Percentiles rank a stretch among this genome's conserved stretches.
Conservation (phyloP, 2,329 filamentous ascomycete genomes). For the Xylariales sp. region DNA sequence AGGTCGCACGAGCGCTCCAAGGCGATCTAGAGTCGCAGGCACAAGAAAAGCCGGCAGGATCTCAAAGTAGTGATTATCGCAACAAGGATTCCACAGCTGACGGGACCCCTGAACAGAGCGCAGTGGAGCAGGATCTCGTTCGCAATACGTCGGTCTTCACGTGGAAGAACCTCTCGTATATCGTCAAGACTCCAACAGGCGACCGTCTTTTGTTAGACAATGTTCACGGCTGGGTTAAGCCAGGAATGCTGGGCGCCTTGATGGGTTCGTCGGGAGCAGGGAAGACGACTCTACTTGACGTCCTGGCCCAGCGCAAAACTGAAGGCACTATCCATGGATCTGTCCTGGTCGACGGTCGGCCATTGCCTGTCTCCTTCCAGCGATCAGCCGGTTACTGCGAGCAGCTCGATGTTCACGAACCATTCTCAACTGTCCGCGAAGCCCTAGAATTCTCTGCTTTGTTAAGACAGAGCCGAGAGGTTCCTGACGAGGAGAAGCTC, state of each 20-base stretch:
- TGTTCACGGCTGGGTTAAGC: constrained; percentile 79
- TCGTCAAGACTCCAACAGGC: constrained; percentile 55
- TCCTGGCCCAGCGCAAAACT: constrained; percentile 73
- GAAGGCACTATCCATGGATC: constrained; percentile 72
- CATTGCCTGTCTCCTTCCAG: constrained; percentile 69
- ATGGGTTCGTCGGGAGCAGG: constrained; percentile 80
- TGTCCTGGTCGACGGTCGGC: constrained; percentile 70
- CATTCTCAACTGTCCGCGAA: constrained; percentile 70
- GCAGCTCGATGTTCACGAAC: constrained; percentile 74
- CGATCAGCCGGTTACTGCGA: constrained; percentile 76
- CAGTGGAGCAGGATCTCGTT: constrained; percentile 36
- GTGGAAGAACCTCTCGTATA: constrained; percentile 69
- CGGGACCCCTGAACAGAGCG: constrained; percentile 19
- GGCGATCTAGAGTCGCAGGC: constrained; percentile 46
- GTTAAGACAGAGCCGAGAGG: constrained; percentile 64
- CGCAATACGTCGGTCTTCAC: constrained; percentile 67
- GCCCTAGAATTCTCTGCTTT: constrained; percentile 70
- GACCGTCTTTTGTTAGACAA: constrained; percentile 70
- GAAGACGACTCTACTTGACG: constrained; percentile 81
- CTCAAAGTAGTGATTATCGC: background rate
- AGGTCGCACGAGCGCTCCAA: constrained; percentile 26
- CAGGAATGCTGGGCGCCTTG: constrained; percentile 72
- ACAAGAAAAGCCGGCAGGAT: constrained; percentile 9
- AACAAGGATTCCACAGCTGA: constrained; percentile 11
- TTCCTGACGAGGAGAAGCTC: constrained; percentile 63